These are phyloP conservation scores for Populus hybrid DNA, from an alignment of 441 rosid species.

Conservation along the genomic window DNA sequence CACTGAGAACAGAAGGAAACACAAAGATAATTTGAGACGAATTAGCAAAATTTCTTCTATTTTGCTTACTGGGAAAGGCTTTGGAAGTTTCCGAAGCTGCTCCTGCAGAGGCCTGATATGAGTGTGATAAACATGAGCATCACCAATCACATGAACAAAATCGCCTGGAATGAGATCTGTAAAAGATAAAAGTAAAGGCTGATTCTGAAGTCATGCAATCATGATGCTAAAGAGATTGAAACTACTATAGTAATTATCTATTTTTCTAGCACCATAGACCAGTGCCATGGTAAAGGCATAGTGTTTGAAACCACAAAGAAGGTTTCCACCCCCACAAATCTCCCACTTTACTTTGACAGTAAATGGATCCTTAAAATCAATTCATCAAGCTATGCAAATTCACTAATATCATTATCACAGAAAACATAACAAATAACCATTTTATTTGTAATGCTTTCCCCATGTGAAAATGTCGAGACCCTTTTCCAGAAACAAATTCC, in stretches of 20 bases:
- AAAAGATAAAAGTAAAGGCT: not conserved
- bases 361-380: not conserved
- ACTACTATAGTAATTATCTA: not conserved
- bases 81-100: constrained; percentile 64
- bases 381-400: not conserved
- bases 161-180: constrained; percentile 69
- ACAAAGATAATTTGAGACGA: not conserved
- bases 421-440: not conserved
- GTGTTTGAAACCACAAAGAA: not conserved
- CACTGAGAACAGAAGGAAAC: not conserved
- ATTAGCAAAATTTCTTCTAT: not conserved
- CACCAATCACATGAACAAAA: constrained; percentile 53
- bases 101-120: constrained; percentile 54
- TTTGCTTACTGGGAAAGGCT: constrained; percentile 62
- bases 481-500: too few relatives aligned
- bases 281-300: not conserved
- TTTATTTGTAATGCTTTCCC: not conserved
- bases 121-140: too few relatives aligned
- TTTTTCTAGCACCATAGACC: not conserved
- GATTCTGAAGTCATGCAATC: not conserved
- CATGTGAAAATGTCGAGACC: not conserved
- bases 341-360: not conserved
- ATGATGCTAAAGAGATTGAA: not conserved
- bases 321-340: not conserved
- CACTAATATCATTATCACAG: not conserved